phyloP scores from a whole-genome alignment of 1,284 basidiomycete species.

The Schizophyllum amplum region DNA sequence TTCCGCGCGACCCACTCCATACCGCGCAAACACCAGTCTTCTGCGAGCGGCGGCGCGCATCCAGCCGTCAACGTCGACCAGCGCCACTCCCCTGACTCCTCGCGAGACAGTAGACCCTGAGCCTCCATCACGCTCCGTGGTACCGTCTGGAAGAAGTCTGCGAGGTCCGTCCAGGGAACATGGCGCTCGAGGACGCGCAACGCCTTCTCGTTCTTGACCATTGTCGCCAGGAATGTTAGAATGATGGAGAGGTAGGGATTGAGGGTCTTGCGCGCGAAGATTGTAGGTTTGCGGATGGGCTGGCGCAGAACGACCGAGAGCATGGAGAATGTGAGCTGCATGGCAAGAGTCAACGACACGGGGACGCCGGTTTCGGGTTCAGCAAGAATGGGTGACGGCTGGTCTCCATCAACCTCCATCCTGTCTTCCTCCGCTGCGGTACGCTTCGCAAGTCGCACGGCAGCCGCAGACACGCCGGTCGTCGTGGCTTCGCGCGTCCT shows the following conservation, averaged over 20 bases:
- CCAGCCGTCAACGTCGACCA: conserved; percentile 58
- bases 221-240: conserved; percentile 81
- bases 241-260: conserved; percentile 87
- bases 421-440: conserved; percentile 44
- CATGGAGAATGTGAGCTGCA: conserved; percentile 76
- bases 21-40: conserved; percentile 94
- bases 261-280: conserved; percentile 48
- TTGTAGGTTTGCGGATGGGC: conserved; percentile 52
- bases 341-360: conserved; percentile 60
- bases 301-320: conserved; percentile 66
- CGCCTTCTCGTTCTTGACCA: conserved; percentile 58
- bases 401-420: conserved; percentile 65
- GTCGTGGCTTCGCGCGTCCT: conserved; percentile 27
- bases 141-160: conserved; percentile 56
- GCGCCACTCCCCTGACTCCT: conserved; percentile 25
- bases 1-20: conserved; percentile 91
- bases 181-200: conserved; percentile 61
- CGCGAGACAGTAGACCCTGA: conserved; percentile 28
- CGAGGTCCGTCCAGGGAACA: conserved; percentile 82
- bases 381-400: conserved; percentile 29
- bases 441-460: conserved; percentile 35
- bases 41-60: conserved; percentile 70
- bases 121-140: conserved; percentile 47
- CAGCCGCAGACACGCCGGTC: conserved; percentile 21
- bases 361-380: conserved; percentile 39